Evolutionary conservation across 345 rosid species (phyloP).

Genomic region (Citrus inodora): DNA sequence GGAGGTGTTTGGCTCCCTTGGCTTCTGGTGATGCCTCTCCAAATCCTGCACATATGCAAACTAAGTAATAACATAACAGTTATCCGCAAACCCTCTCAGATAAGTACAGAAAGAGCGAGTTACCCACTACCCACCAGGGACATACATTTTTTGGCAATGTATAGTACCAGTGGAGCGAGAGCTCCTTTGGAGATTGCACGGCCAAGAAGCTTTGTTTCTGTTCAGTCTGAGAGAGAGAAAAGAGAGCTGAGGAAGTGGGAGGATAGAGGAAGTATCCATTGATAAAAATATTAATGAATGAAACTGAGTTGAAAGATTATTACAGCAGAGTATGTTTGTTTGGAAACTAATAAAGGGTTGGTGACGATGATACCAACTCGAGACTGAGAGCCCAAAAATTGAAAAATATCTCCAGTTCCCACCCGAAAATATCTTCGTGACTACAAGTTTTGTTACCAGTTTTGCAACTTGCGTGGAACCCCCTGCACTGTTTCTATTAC

Average conservation of each 20-base stretch:
- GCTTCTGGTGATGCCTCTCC: slow-evolving; percentile 94
- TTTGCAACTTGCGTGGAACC: neutral
- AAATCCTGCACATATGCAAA: slow-evolving; percentile 39
- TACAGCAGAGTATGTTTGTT: neutral
- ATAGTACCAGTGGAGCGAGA: slow-evolving; percentile 23
- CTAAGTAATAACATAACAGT: neutral
- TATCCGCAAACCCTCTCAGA: neutral
- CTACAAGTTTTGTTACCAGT: neutral
- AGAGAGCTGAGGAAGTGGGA: slow-evolving; percentile 26
- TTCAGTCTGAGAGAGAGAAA: slow-evolving; percentile 18
- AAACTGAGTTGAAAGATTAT: neutral
- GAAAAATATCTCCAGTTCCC: slow-evolving; percentile 5
- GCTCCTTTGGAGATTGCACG: slow-evolving; percentile 15
- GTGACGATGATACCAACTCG: neutral
- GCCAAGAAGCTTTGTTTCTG: slow-evolving; percentile 14
- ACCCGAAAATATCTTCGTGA: neutral
- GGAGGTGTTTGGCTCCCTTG: slow-evolving; percentile 69
- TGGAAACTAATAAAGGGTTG: neutral
- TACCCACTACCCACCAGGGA: slow-evolving; percentile 41
- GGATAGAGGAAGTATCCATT: slow-evolving; percentile 31
- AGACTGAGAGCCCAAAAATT: neutral
- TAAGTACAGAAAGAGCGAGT: neutral
- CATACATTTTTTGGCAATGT: slow-evolving; percentile 60
- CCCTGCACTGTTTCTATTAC: neutral
- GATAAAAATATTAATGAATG: neutral